Conservation (phyloP, 768 basidiomycete genomes). For the Fomitopsis serialis region DNA sequence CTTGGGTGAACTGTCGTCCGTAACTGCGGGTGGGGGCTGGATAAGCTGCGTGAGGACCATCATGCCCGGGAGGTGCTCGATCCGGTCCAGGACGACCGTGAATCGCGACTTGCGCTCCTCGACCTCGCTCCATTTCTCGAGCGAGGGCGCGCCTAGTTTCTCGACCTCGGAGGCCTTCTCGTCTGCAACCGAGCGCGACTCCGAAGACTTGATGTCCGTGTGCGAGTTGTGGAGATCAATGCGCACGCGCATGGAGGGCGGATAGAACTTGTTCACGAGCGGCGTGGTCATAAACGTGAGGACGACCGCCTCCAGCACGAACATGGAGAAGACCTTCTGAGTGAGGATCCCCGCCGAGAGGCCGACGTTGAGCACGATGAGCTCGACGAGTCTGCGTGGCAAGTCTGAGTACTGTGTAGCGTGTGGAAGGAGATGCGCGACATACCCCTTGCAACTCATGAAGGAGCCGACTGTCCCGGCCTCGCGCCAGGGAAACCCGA, state of each 20-base stretch:
- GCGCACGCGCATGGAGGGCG: constrained; percentile 51
- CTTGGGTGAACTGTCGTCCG: neutral
- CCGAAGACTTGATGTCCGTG: constrained; percentile 27
- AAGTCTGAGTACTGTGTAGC: neutral
- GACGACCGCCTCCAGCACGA: constrained; percentile 78
- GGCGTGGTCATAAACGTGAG: constrained; percentile 88
- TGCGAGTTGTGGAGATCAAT: constrained; percentile 45
- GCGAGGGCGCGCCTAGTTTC: neutral
- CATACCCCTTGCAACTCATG: constrained; percentile 93
- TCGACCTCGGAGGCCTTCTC: constrained; percentile 1
- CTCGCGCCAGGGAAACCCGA: constrained; percentile 80
- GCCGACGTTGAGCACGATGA: constrained; percentile 96
- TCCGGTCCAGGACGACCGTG: constrained; percentile 82
- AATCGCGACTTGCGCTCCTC: constrained; percentile 51
- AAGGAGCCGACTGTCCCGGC: constrained; percentile 79
- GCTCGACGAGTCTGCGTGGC: constrained; percentile 65
- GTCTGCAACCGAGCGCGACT: constrained; percentile 16
- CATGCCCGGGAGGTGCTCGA: constrained; percentile 84
- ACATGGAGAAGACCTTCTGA: constrained; percentile 86
- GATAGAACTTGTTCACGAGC: constrained; percentile 61
- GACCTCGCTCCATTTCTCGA: constrained; percentile 13
- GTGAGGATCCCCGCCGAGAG: constrained; percentile 70
- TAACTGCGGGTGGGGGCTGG: constrained; percentile 32
- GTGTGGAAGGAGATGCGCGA: neutral
- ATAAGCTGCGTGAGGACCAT: constrained; percentile 89